phyloP scores from a whole-genome alignment of 108 stramenopile genomes.

The Pseudonitzschia delicatissima region DNA sequence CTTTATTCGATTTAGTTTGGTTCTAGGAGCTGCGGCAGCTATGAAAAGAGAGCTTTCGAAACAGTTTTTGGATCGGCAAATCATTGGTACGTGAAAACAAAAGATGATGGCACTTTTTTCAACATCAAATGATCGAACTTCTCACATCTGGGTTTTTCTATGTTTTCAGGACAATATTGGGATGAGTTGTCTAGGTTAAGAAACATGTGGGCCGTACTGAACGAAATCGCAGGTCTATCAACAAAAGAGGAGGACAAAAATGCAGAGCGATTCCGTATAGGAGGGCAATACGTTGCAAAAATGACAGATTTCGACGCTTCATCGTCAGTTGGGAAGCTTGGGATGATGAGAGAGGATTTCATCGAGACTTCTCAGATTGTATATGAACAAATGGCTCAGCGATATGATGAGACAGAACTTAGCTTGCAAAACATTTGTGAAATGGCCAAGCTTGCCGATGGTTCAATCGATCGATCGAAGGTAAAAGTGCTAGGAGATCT shows the following conservation, averaged over 20 bases:
- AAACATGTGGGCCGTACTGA: neutral
- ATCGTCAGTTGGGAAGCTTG: slow-evolving; percentile 43
- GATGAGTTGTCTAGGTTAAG: neutral
- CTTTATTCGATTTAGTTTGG: neutral
- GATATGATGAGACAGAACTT: slow-evolving; percentile 16
- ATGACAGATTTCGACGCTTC: slow-evolving; percentile 46
- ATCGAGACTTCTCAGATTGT: slow-evolving; percentile 39
- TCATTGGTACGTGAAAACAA: neutral
- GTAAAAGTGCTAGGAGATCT: slow-evolving; percentile 41
- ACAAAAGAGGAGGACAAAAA: neutral
- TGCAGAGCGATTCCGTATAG: slow-evolving; percentile 12
- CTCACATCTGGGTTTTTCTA: neutral
- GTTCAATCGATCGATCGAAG: slow-evolving; percentile 34
- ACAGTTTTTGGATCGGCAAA: neutral
- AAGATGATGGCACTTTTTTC: neutral
- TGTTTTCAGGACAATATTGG: neutral
- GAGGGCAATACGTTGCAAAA: too few species aligned
- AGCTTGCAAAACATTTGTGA: slow-evolving; percentile 44
- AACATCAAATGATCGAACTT: neutral
- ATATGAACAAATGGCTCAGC: slow-evolving; percentile 23
- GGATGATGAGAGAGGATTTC: slow-evolving; percentile 39
- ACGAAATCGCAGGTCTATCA: neutral
- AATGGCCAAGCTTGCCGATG: slow-evolving; percentile 38
- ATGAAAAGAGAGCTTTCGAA: neutral
- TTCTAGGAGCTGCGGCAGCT: neutral